Evolutionary conservation across 495 filamentous ascomycete species (phyloP).

Genomic region (Pyronema domesticum): DNA sequence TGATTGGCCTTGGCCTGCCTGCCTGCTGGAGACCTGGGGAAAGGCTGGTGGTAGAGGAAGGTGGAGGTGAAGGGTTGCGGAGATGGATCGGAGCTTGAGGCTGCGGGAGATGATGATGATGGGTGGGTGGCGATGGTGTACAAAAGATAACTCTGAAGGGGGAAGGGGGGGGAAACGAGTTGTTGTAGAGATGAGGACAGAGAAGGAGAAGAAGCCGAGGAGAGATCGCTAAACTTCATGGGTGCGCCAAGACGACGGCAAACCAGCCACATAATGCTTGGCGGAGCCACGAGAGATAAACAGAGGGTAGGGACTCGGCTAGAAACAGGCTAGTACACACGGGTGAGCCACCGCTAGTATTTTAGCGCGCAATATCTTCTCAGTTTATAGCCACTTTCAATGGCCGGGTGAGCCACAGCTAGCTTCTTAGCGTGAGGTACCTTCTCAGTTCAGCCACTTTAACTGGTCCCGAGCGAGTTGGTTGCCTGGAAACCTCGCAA

Average conservation of each 20-base stretch:
- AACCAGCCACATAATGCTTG: background rate
- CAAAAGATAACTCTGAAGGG: background rate
- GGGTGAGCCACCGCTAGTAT: no score
- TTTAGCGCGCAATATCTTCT: no score
- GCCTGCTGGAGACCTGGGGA: background rate
- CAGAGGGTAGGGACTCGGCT: no score
- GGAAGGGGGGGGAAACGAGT: background rate
- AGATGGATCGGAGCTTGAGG: slow-evolving; percentile 8
- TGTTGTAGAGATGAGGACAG: background rate
- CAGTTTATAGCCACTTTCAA: no score
- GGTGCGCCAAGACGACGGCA: background rate
- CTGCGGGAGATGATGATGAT: slow-evolving; percentile 3
- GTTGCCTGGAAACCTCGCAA: no score
- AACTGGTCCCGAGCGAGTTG: no score
- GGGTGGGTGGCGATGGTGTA: slow-evolving; percentile 1
- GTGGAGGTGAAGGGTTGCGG: slow-evolving; percentile 6
- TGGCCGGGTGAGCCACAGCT: no score
- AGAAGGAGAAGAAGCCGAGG: background rate
- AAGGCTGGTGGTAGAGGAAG: background rate
- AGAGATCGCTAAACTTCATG: background rate
- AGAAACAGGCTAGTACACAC: no score
- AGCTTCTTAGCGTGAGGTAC: no score
- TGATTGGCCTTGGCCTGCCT: background rate
- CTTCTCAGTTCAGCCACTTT: no score
- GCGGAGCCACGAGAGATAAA: no score